phyloP scores from a whole-genome alignment of 495 filamentous ascomycete species.

The Penicillium goetzii region DNA sequence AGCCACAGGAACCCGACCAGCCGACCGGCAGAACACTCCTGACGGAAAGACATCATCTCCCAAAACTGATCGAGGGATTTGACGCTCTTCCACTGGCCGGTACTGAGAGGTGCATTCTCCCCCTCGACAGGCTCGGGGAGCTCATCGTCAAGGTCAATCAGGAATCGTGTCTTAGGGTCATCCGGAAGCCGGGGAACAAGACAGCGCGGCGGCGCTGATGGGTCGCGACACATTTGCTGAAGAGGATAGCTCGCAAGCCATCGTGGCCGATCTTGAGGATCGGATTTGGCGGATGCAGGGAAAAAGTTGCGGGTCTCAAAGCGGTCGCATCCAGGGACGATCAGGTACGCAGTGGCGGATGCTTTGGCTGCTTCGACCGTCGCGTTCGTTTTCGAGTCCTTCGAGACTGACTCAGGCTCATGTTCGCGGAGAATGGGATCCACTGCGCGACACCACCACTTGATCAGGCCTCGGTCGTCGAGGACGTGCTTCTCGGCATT shows the following conservation, averaged over 20 bases:
- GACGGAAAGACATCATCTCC: conserved; percentile 97
- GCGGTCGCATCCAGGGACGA: conserved; percentile 82
- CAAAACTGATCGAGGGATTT: conserved; percentile 88
- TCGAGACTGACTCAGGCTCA: conserved; percentile 45
- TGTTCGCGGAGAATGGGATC: conserved; percentile 68
- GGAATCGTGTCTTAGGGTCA: conserved; percentile 91
- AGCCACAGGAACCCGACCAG: conserved; percentile 95
- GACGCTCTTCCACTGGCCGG: conserved; percentile 81
- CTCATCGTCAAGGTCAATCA: conserved; percentile 86
- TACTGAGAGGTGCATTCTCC: conserved; percentile 36
- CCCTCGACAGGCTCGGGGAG: conserved; percentile 48
- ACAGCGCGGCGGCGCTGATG: conserved; percentile 73
- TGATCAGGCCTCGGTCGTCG: conserved; percentile 83
- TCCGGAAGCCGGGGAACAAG: conserved; percentile 92
- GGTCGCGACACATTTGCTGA: conserved; percentile 57
- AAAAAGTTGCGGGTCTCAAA: conserved; percentile 71
- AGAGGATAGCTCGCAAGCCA: conserved; percentile 66
- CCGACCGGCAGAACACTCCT: conserved; percentile 90
- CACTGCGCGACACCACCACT: conserved; percentile 91
- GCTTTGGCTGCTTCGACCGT: conserved; percentile 41
- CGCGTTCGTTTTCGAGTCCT: conserved; percentile 48
- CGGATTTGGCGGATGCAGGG: conserved; percentile 47
- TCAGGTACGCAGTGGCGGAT: conserved; percentile 69
- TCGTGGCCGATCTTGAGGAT: conserved; percentile 49
- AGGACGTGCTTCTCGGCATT: conserved; percentile 90